A percentile compares a stretch with the other conserved stretches of the same genome.
Conservation (phyloP, 2,329 filamentous ascomycete species). For the Trichoderma simmonsii region DNA sequence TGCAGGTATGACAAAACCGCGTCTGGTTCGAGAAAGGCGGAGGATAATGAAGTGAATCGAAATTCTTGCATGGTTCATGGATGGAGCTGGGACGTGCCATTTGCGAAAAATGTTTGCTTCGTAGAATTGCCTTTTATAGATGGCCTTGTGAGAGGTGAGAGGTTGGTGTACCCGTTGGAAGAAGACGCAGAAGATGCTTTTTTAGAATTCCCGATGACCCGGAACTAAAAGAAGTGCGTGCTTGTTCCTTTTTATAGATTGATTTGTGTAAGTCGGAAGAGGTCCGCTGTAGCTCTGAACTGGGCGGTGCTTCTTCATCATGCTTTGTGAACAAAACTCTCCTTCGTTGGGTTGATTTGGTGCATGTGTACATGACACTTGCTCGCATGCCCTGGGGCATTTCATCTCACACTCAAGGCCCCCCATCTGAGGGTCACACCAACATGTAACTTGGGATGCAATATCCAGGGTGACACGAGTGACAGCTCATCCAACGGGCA, state of each 20-base stretch:
- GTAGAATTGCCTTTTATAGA: conserved; percentile 2
- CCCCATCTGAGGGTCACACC: not conserved
- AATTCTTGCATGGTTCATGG: not conserved
- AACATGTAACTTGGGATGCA: not conserved
- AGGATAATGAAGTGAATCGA: not conserved
- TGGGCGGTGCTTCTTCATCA: not conserved
- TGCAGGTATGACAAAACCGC: not conserved
- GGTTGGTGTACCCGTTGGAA: not conserved
- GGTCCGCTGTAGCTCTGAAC: not conserved
- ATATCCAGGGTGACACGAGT: not conserved
- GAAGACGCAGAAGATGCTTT: not conserved
- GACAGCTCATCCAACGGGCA: not conserved
- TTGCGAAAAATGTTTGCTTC: conserved; percentile 12
- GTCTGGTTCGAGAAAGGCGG: not conserved
- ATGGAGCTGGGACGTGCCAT: not conserved
- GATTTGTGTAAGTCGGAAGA: not conserved
- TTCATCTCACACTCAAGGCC: not conserved
- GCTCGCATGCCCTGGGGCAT: not conserved
- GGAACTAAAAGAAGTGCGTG: not conserved
- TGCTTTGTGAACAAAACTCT: not conserved
- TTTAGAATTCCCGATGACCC: not conserved
- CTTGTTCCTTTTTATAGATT: conserved; percentile 11
- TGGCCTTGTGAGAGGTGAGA: conserved; percentile 10
- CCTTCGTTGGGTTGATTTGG: not conserved
- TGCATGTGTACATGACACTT: not conserved